These are phyloP conservation scores for Monsonia emarginata DNA, from an alignment of 441 rosid genomes.

Conservation along the genomic window DNA sequence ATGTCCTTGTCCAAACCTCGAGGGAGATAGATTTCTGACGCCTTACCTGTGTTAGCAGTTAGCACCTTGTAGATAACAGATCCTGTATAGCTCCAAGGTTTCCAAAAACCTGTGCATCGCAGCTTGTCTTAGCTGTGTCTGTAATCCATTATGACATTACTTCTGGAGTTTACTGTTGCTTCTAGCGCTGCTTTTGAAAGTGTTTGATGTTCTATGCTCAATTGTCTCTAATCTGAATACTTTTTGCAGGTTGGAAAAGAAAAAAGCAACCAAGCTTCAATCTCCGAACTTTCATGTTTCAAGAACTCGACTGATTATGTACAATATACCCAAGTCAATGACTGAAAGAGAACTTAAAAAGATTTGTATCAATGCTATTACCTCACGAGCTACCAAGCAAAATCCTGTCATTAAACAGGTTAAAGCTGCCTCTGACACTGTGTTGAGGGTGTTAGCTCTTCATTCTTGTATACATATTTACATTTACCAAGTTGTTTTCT, in stretches of 20 bases:
- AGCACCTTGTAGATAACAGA: background rate
- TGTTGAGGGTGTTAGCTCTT: conserved; percentile 3
- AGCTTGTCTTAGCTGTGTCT: background rate
- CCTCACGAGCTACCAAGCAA: conserved; percentile 85
- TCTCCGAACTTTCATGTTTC: conserved; percentile 92
- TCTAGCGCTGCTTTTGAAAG: background rate
- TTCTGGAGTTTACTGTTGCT: background rate
- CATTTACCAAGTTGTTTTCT: background rate
- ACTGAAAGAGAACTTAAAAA: conserved; percentile 50
- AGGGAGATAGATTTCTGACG: background rate
- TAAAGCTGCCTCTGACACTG: conserved; percentile 5
- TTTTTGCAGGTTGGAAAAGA: conserved; percentile 62
- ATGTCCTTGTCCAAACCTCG: background rate
- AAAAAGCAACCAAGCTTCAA: conserved; percentile 68
- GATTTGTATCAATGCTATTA: conserved; percentile 64
- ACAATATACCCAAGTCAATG: conserved; percentile 76
- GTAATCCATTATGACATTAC: background rate
- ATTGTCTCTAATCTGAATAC: background rate
- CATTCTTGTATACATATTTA: background rate
- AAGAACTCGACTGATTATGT: conserved; percentile 58
- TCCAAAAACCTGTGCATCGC: background rate
- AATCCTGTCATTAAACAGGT: conserved; percentile 75
- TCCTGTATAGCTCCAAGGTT: background rate
- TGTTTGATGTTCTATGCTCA: background rate
- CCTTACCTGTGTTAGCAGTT: background rate